These are phyloP conservation scores for Aureobasidium sp. DNA, from an alignment of 2,329 filamentous ascomycete species.

Conservation along the genomic window DNA sequence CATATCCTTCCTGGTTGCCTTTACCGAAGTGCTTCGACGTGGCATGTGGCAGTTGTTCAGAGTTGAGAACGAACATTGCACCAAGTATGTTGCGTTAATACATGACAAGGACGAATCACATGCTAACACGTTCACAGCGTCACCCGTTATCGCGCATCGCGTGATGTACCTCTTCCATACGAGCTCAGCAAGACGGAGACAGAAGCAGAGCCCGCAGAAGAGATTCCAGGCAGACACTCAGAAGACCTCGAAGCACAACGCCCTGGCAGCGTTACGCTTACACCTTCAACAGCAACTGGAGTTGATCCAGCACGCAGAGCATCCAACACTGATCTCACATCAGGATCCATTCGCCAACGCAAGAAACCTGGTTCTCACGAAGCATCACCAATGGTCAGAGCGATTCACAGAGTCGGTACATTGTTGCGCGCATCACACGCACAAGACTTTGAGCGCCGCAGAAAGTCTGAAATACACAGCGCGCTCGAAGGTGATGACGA, in stretches of 20 bases:
- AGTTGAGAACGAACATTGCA: constrained; percentile 96
- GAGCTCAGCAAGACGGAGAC: constrained; percentile 31
- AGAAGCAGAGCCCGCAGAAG: constrained; percentile 1
- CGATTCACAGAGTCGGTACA: constrained; percentile 50
- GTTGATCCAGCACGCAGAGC: not conserved
- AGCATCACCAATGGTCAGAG: constrained; percentile 33
- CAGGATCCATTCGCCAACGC: constrained; percentile 12
- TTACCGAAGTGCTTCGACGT: constrained; percentile 75
- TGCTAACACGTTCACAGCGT: constrained; percentile 41
- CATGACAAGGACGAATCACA: not conserved
- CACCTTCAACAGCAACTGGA: constrained; percentile 16
- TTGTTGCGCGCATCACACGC: constrained; percentile 80
- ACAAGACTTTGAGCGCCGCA: constrained; percentile 84
- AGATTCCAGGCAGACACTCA: constrained; percentile 13
- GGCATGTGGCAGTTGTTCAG: constrained; percentile 90
- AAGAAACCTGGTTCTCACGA: constrained; percentile 21
- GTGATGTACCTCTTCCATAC: constrained; percentile 84
- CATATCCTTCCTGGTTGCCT: constrained; percentile 68
- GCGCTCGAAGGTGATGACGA: constrained; percentile 26
- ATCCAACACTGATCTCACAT: not conserved
- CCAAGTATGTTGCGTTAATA: constrained; percentile 46
- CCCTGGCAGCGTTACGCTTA: constrained; percentile 4
- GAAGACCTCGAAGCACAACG: not conserved
- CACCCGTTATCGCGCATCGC: constrained; percentile 76
- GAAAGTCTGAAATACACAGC: constrained; percentile 42